Conservation (phyloP, 306 rosid species). For the Medicago ruthenica region DNA sequence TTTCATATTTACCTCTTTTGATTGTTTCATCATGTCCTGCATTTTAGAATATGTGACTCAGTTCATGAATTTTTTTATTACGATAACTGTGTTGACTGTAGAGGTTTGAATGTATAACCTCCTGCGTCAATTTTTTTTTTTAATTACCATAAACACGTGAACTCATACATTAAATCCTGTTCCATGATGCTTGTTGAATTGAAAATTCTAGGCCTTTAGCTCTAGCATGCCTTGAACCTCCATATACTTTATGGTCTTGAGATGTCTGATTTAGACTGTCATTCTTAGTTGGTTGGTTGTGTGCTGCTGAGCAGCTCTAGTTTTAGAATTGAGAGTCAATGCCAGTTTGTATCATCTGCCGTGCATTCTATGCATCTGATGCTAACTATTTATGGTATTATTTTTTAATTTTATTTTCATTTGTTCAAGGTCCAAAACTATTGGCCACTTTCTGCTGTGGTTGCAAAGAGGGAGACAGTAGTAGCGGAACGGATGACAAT, state of each 20-base stretch:
- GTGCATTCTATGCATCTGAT: slow-evolving; percentile 30
- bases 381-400: slow-evolving; percentile 9
- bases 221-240: too few relatives aligned
- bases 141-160: too few relatives aligned
- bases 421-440: slow-evolving; percentile 77
- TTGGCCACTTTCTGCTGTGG: slow-evolving; percentile 68
- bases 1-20: not conserved
- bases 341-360: slow-evolving; percentile 31
- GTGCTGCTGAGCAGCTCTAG: not conserved
- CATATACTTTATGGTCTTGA: too few relatives aligned
- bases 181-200: too few relatives aligned
- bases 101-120: too few relatives aligned
- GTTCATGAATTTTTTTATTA: too few relatives aligned
- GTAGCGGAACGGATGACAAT: slow-evolving; percentile 47
- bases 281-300: too few relatives aligned
- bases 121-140: too few relatives aligned
- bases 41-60: not conserved
- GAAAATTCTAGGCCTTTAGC: too few relatives aligned
- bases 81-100: too few relatives aligned
- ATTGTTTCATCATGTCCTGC: not conserved
- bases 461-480: slow-evolving; percentile 56
- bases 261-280: too few relatives aligned
- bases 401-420: slow-evolving; percentile 37
- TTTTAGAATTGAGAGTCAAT: slow-evolving; percentile 24
- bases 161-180: too few relatives aligned